phyloP scores from a whole-genome alignment of 2,329 filamentous ascomycete species.

The Zymoseptoria pseudotritici region DNA sequence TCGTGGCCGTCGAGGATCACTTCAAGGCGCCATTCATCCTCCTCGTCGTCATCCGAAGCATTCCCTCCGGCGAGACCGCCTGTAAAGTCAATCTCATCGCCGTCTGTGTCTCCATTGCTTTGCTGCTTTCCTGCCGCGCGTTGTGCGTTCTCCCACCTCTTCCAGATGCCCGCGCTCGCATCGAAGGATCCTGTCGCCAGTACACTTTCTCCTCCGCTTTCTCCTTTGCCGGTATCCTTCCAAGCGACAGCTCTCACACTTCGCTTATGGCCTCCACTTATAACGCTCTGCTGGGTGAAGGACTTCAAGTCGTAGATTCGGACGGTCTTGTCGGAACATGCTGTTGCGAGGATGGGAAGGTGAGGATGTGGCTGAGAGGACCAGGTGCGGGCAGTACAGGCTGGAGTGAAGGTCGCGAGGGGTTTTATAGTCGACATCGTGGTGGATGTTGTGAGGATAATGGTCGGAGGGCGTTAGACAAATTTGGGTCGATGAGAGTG shows the following conservation, averaged over 20 bases:
- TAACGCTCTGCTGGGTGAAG: constrained; percentile 68
- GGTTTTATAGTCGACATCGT: constrained; percentile 30
- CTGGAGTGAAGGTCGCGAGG: constrained; percentile 47
- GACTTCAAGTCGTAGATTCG: constrained; percentile 82
- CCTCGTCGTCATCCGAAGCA: constrained; percentile 45
- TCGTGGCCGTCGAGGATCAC: constrained; percentile 93
- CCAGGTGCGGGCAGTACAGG: constrained; percentile 65
- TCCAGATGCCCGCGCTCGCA: constrained; percentile 67
- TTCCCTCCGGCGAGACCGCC: constrained; percentile 23
- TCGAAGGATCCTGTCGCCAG: constrained; percentile 93
- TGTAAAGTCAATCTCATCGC: constrained; percentile 28
- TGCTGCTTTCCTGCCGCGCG: constrained; percentile 17
- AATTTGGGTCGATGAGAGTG: neutral
- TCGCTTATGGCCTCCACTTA: constrained; percentile 83
- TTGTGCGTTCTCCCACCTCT: constrained; percentile 56
- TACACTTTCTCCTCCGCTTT: constrained; percentile 55
- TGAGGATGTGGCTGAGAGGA: constrained; percentile 75
- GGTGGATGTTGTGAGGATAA: neutral
- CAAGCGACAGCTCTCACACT: constrained; percentile 80
- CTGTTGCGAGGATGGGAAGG: constrained; percentile 80
- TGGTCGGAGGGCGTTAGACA: neutral
- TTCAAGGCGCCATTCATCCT: constrained; percentile 86
- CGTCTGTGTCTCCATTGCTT: constrained; percentile 14
- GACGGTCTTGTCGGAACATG: constrained; percentile 76
- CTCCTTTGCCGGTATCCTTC: constrained; percentile 64